These are phyloP conservation scores for Pestalotiopsis sp. DNA, from an alignment of 2,329 filamentous ascomycete species.

Conservation along the genomic window DNA sequence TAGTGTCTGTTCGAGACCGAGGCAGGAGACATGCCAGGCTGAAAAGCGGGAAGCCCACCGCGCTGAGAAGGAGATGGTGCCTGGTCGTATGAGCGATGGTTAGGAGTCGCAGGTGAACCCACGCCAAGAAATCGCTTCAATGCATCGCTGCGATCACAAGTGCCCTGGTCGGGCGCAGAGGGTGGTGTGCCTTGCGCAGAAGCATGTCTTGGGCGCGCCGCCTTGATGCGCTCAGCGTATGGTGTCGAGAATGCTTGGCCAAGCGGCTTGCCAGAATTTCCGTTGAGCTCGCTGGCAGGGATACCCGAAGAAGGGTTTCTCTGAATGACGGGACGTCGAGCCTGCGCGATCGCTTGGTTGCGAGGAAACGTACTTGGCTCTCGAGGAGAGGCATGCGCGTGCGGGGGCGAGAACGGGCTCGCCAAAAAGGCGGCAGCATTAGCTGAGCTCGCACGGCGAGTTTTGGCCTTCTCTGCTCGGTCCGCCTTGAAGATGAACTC, in stretches of 20 bases:
- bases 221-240: conserved; percentile 63
- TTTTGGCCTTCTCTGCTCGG: conserved; percentile 72
- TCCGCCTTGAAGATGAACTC: conserved; percentile 92
- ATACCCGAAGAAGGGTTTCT: conserved; percentile 56
- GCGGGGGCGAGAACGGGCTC: conserved; percentile 56
- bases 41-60: conserved; percentile 16
- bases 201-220: conserved; percentile 43
- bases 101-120: conserved; percentile 10
- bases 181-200: conserved; percentile 23
- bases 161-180: conserved; percentile 16
- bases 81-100: conserved; percentile 14
- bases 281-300: conserved; percentile 71
- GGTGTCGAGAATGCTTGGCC: conserved; percentile 71
- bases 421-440: conserved; percentile 39
- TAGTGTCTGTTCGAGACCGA: conserved; percentile 22
- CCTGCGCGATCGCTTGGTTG: conserved; percentile 34
- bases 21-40: conserved; percentile 29
- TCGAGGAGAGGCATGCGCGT: conserved; percentile 34
- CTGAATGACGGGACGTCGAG: conserved; percentile 35
- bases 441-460: conserved; percentile 54
- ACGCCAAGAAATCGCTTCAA: conserved; percentile 56
- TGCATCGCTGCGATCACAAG: conserved; percentile 46
- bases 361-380: conserved; percentile 34
- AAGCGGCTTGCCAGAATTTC: conserved; percentile 54
- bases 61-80: conserved; percentile 13